These are phyloP conservation scores for Nitzschia sp. DNA, from an alignment of 108 stramenopile species.

Conservation along the genomic window DNA sequence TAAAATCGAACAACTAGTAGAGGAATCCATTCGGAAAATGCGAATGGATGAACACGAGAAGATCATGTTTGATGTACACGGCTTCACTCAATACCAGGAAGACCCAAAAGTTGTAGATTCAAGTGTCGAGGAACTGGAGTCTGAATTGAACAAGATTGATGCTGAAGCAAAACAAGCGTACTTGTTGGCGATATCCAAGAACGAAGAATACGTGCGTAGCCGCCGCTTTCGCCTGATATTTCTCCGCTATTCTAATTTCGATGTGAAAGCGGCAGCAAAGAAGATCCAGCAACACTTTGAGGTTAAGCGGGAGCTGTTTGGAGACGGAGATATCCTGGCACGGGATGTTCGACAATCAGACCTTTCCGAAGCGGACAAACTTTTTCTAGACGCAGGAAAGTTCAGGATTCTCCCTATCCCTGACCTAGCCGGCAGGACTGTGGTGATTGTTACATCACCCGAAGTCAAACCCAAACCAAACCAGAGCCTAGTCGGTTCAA, in stretches of 20 bases:
- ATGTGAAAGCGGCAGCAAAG: constrained; percentile 1
- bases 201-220: constrained; percentile 4
- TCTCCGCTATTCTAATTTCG: constrained; percentile 16
- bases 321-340: not conserved
- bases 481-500: not conserved
- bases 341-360: constrained; percentile 8
- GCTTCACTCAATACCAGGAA: not conserved
- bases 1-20: constrained; percentile 1
- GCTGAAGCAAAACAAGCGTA: constrained; percentile 6
- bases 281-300: not conserved
- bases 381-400: not conserved
- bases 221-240: constrained; percentile 9
- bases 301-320: constrained; percentile 1
- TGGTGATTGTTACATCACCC: not conserved
- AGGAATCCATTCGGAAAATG: constrained; percentile 13
- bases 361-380: not conserved
- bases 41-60: constrained; percentile 7
- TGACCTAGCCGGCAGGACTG: constrained; percentile 23
- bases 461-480: not conserved
- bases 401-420: not conserved
- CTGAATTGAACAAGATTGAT: constrained; percentile 14
- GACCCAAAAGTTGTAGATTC: not conserved
- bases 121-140: not conserved
- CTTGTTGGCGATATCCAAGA: constrained; percentile 7
- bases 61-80: constrained; percentile 32